These are phyloP conservation scores for Leccinum cinnamomeum DNA, from an alignment of 1,284 basidiomycete species.

Conservation along the genomic window DNA sequence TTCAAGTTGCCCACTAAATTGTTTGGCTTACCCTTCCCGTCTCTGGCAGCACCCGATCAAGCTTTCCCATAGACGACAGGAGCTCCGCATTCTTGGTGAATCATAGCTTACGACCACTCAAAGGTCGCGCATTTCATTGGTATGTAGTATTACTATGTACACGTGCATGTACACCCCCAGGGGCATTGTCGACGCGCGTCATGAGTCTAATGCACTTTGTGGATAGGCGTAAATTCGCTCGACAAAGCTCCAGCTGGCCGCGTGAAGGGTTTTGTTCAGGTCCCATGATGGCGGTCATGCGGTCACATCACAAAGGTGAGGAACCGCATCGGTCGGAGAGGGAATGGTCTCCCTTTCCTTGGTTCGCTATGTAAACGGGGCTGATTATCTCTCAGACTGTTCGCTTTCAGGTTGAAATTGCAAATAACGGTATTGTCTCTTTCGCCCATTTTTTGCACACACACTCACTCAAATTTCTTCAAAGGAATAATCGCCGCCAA, in stretches of 20 bases:
- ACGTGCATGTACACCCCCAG: too few relatives aligned
- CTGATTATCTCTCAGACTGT: conserved; percentile 14
- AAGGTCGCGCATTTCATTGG: conserved; percentile 39
- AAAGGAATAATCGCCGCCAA: conserved; percentile 92
- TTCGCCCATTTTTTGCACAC: conserved; percentile 6
- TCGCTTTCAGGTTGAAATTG: conserved; percentile 66
- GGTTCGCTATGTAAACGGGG: background rate
- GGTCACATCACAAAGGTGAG: conserved; percentile 92
- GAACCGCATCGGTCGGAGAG: conserved; percentile 7
- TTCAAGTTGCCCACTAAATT: too few relatives aligned
- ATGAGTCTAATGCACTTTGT: conserved; percentile 17
- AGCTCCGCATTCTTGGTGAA: background rate
- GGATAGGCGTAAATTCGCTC: conserved; percentile 86
- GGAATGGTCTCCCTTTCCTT: background rate
- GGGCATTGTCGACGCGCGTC: conserved; percentile 5
- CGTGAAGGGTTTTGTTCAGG: conserved; percentile 91
- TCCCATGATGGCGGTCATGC: conserved; percentile 65
- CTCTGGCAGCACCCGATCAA: too few relatives aligned
- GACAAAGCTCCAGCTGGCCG: conserved; percentile 78
- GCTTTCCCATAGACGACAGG: too few relatives aligned
- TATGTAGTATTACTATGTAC: too few relatives aligned
- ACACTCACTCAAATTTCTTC: conserved; percentile 23
- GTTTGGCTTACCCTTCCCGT: too few relatives aligned
- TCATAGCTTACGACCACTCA: conserved; percentile 70
- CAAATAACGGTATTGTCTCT: conserved; percentile 78